Evolutionary conservation across 106 monocot species (phyloP), one percentile per base, ranked within the genome.

Genomic region (Posidonia australis): DNA sequence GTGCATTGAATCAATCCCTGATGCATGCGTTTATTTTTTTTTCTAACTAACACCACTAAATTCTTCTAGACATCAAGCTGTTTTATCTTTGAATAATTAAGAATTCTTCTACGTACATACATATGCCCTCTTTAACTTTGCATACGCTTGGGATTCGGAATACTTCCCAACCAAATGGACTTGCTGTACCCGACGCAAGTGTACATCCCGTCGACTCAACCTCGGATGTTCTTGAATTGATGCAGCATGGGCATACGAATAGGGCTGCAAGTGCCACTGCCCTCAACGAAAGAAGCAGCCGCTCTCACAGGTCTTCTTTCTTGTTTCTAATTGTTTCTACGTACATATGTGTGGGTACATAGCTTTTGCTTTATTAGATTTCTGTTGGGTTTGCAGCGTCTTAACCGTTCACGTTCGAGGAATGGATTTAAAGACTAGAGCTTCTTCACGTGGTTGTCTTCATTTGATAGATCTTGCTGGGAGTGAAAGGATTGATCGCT

Each of bases 401-500:
- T 58, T 92, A 66, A 82, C 76, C 22, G 70, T 92, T 62, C 92
- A 84, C 80, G 80, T 82, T 21, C 76, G 65, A 49, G 82, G 82
- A n/a, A 44, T 31, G 65, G 87, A 87, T 71, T 64, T 79, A 48
- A 82, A 82, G 53, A 78, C 79, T 24, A 76, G 77, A 56, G 24
- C 68, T 47, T 62, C 73, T 29, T 68, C 77, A 19, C 82, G 73
- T 58, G 80, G 84, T 32, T 82, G 76, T 51, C 82, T 87, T 29
- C 82, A 92, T 76, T 62, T 92, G 53, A 77, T 92, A 12, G 92
- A 87, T 61, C 87, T 92, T 62, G 92, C 92, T 51, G 87, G 92
- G 62, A 88, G 92, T 72, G 87, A 92, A 77, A 84, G 92, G 72
- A 81, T 87, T 47, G 84, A 88, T 59, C 77, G 84, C 19, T 92